Base-by-base conservation (phyloP, 345 rosid genomes). In the Pseudoturritis turrita region DNA sequence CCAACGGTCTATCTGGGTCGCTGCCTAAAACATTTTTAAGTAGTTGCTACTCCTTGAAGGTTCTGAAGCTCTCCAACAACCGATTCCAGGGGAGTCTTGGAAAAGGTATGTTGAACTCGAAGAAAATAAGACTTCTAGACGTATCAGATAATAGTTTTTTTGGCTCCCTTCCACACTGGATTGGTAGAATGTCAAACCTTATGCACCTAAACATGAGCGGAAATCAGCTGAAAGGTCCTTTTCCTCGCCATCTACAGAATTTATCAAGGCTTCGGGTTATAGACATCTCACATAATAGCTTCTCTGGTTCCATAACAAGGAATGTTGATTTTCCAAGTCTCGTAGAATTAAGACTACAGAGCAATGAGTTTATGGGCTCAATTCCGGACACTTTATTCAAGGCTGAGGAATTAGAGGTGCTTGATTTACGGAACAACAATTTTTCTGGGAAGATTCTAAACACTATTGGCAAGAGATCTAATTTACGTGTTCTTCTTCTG, bases 221-320 rank as follows among this genome's bases (percentile, higher is more conserved):
- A 37, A 73, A 73, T 26, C 58, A 65, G 40, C 21, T 73, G 0
- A 13, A 64, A 25, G 77, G 77, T 56, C 40, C 21, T 33, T 58
- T 88, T 77, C 96, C 90, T 1, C 17, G 62, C 18, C 94, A 86
- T 62, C 77, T 78, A 64, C 85, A 83, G 44, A 88, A 84, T 47
- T 46, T 81, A n/a, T n/a, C n/a, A n/a, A n/a, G 51, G 62, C 59
- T 90, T 75, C 77, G 75, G 68, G 79, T 80, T 14, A 81, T 90
- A 62, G 81, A 82, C 54, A 66, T 90, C 76, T 72, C 87, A 68
- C 83, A 78, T 55, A 90, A 90, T 78, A 72, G 37, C 62, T 73
- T 88, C 35, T 80, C 80, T 39, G 91, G 90, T 25, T 73, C 71
- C 14, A 68, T 88, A 55, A 90, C 91, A 86, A 73, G 84, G 81